phyloP scores from a whole-genome alignment of 75 land plant genomes.

The Ceratopteris richardii region DNA sequence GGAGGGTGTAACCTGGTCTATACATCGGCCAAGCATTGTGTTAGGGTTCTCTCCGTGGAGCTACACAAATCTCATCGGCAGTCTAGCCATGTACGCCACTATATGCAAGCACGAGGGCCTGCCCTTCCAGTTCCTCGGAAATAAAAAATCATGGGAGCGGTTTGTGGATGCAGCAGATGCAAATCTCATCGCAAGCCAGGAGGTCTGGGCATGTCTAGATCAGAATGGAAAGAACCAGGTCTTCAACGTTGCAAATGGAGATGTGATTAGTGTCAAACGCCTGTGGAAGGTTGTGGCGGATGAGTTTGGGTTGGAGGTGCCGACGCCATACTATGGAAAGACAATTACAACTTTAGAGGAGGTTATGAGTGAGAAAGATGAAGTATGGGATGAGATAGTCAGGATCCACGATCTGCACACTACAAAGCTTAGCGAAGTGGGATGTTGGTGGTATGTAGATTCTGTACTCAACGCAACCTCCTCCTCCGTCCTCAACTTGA shows the following conservation, averaged over 20 bases:
- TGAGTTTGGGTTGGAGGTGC: slow-evolving; percentile 41
- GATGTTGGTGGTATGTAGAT: slow-evolving; percentile 61
- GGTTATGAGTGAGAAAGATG: slow-evolving; percentile 53
- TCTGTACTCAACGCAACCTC: slow-evolving; percentile 8
- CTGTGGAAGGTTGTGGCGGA: slow-evolving; percentile 64
- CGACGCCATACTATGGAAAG: slow-evolving; percentile 17
- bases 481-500: slow-evolving; percentile 38
- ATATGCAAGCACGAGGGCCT: slow-evolving; percentile 49
- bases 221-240: slow-evolving; percentile 66
- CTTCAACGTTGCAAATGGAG: slow-evolving; percentile 68
- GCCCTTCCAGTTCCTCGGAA: slow-evolving; percentile 52
- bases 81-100: slow-evolving; percentile 55
- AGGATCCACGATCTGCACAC: slow-evolving; percentile 26
- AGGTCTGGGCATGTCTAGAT: slow-evolving; percentile 73
- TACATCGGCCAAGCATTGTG: slow-evolving; percentile 55
- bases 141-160: slow-evolving; percentile 41
- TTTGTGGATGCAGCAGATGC: slow-evolving; percentile 61
- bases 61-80: slow-evolving; percentile 47
- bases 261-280: slow-evolving; percentile 60
- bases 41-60: slow-evolving; percentile 69
- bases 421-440: slow-evolving; percentile 54
- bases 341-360: slow-evolving; percentile 26
- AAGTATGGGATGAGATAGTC: slow-evolving; percentile 74
- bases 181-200: slow-evolving; percentile 76
- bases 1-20: slow-evolving; percentile 41